Percentiles rank a stretch among this genome's conserved stretches.
Conservation (phyloP, 2,329 filamentous ascomycete genomes). For the Trichoderma koningii region DNA sequence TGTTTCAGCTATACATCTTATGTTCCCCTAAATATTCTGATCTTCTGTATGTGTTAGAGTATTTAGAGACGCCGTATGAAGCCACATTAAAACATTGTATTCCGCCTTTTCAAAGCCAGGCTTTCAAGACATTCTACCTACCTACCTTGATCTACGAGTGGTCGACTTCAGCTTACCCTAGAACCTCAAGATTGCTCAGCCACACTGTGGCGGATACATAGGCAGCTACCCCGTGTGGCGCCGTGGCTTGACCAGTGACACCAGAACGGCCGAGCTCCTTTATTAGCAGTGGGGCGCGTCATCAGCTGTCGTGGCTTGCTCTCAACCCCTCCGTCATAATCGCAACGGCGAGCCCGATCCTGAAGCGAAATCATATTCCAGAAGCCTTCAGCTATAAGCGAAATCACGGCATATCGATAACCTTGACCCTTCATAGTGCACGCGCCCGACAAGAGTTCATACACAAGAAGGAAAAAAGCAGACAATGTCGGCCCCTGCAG, state of each 20-base stretch:
- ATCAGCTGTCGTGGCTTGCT: constrained; percentile 40
- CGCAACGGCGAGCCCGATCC: constrained; percentile 20
- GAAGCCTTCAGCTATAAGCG: constrained; percentile 22
- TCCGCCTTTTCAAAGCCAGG: background rate
- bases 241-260: background rate
- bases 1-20: background rate
- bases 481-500: constrained; percentile 47
- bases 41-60: background rate
- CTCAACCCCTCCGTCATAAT: constrained; percentile 36
- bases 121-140: background rate
- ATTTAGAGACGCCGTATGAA: background rate
- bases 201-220: background rate
- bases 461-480: constrained; percentile 24
- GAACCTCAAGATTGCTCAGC: background rate
- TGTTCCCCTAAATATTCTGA: background rate
- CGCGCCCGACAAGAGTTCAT: background rate
- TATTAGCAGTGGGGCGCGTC: constrained; percentile 42
- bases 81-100: background rate
- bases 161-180: constrained; percentile 2
- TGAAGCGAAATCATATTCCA: constrained; percentile 24
- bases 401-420: constrained; percentile 25
- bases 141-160: no score
- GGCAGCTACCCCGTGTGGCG: constrained; percentile 2
- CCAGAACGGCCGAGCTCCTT: constrained; percentile 14
- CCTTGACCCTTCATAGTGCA: background rate